Evolutionary conservation across 169 alveolate species (phyloP), one percentile per base, ranked within the genome.

Genomic region (Cryptosporidium sp.): DNA sequence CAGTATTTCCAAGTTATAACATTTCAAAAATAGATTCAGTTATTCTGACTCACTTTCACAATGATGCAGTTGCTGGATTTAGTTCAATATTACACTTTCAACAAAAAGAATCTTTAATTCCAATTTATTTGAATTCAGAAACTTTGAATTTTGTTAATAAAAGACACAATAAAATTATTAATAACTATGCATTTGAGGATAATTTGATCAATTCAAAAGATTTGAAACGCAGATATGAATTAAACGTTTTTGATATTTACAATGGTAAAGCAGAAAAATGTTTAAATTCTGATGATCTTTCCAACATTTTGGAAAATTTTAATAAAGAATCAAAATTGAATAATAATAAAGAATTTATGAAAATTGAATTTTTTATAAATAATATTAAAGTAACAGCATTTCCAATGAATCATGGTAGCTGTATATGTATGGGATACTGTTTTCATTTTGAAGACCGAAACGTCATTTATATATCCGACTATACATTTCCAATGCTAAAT

Each of bases 61-160:
- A 67, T 37, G 94, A 92, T 62, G 94, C 94, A 5, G 84, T 92
- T n/a, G 94, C 91, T 9, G 94, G 94, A 43, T 50, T 92, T 14
- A 67, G 35, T 62, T 80, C 59, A 21, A 50, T 39, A 65, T 50
- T 41, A 4, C n/a, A 62, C 23, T 61, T 80, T 65, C 43, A 6
- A 21, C 59, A 70, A 14, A 67, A 67, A 37, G 59, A 59, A 43
- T 14, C 35, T n/a, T 14, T 41, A 33, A 26, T 80, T 21, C 89
- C 89, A 29, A 80, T 80, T 31, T 80, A 80, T 65, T 23, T 80
- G 29, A 80, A 80, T 80, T 18, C 50, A 8, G 89, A 80, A 62
- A 80, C 89, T 3, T 35, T 80, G n/a, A 35, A 23, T 16, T 29
- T 61, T 10, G 6, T 80, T 1, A 62, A 45, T 65, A 62, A 26